Base-by-base conservation (phyloP, 176 grass and related monocot species). In the Aegilops bicornis region DNA sequence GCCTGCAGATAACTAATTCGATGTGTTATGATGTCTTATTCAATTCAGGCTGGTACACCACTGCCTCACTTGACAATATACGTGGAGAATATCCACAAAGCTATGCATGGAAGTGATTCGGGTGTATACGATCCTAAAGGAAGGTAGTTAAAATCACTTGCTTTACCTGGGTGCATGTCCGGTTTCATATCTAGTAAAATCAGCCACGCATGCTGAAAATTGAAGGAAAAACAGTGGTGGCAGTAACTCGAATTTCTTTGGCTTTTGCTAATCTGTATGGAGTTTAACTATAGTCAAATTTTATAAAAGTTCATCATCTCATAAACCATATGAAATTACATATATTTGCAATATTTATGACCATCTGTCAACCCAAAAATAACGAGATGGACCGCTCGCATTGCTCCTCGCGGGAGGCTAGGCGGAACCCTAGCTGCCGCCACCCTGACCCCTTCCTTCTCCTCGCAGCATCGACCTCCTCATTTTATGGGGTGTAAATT, bases 51-150 rank as follows among this genome's bases (percentile, higher is more conserved):
- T 12, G 76, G 73, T 13, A 76, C 67, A 65, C 76, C 67, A 56
- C 19, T 66, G n/a, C 82, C 87, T 39, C 59, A 66, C 11, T 14
- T 31, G 31, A 39, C 82, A 12, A 85, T 97, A 39, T 90, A 97
- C 63, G 50, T 95, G 23, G 17, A 90, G 64, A 80, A 91, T 76
- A 95, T 97, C 48, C 67, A 89, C 24, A 93, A 50, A 73, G 92
- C 79, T 12, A 95, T 88, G 56, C 95, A 97, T 86, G 80, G 87
- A 70, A 90, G 95, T 82, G 92, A 95, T 67, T 86, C 92, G 16
- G 91, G 87, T 22, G 87, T 83, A 45, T 90, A 74, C 17, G 87
- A 95, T 33, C 61, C 64, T 27, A 31, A 95, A 71, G 92, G 91
- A 81, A 90, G 90, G 95, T 95, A 97, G 60, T 13, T 82, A 19